Evolutionary conservation across 805 yeast species (phyloP).

Genomic region (Pichia insulana): DNA sequence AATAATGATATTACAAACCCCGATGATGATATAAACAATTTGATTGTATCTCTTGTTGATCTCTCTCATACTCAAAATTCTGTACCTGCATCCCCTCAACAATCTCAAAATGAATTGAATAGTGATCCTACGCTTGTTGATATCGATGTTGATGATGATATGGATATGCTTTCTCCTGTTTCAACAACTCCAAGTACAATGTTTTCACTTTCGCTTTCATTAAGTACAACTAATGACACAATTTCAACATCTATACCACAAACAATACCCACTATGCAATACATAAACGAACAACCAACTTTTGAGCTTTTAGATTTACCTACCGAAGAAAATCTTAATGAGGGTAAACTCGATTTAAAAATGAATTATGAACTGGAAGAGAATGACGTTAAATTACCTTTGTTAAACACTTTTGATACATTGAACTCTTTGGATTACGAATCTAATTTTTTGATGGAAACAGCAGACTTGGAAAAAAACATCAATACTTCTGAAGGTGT

Average conservation of each 20-base stretch:
- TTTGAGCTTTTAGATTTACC: slow-evolving; percentile 8
- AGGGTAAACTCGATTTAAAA: background rate
- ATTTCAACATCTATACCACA: background rate
- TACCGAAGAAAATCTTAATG: background rate
- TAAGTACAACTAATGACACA: slow-evolving; percentile 21
- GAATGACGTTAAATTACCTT: background rate
- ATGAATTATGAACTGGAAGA: background rate
- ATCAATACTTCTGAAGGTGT: too few species aligned
- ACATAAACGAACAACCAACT: slow-evolving; percentile 2
- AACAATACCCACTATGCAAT: background rate
- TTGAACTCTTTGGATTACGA: background rate
- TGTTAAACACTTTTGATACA: background rate
- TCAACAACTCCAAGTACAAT: slow-evolving; percentile 19
- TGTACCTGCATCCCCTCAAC: background rate
- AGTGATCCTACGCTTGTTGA: slow-evolving; percentile 8
- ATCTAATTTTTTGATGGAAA: background rate
- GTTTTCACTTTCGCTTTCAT: slow-evolving; percentile 16
- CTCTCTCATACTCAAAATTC: slow-evolving; percentile 21
- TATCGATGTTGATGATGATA: slow-evolving; percentile 15
- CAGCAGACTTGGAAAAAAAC: too few species aligned
- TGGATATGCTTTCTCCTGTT: slow-evolving; percentile 22
- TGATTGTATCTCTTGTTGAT: slow-evolving; percentile 28
- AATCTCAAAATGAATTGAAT: slow-evolving; percentile 1
- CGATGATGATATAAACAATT: slow-evolving; percentile 27
- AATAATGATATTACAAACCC: too few species aligned